Conservation (phyloP, 768 basidiomycete species). For the Lentinula boryana region DNA sequence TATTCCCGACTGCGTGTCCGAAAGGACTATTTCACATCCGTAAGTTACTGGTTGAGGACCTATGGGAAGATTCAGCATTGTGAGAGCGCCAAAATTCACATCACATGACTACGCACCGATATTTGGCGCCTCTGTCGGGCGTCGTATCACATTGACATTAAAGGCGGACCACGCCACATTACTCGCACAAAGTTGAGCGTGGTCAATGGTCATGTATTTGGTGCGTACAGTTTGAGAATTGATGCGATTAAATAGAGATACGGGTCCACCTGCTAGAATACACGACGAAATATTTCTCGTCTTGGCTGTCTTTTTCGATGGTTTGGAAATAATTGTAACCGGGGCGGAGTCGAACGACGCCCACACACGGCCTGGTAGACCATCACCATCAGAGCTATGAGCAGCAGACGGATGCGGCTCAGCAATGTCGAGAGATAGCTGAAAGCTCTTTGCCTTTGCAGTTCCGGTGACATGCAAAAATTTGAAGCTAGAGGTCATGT, state of each 20-base stretch:
- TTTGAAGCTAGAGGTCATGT: slow-evolving; percentile 86
- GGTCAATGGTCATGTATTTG: slow-evolving; percentile 94
- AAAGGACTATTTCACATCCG: slow-evolving; percentile 82
- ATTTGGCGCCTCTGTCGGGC: slow-evolving; percentile 57
- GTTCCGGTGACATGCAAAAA: slow-evolving; percentile 86
- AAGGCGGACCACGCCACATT: slow-evolving; percentile 93
- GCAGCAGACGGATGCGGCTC: slow-evolving; percentile 56
- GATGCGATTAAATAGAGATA: slow-evolving; percentile 93
- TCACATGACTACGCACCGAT: slow-evolving; percentile 65
- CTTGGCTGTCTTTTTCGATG: slow-evolving; percentile 95
- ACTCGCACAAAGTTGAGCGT: slow-evolving; percentile 78
- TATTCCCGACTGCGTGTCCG: slow-evolving; percentile 80
- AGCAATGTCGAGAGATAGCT: slow-evolving; percentile 78
- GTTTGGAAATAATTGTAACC: slow-evolving; percentile 93
- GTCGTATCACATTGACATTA: slow-evolving; percentile 83
- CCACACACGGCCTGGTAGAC: slow-evolving; percentile 68
- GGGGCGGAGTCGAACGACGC: slow-evolving; percentile 89
- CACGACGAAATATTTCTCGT: slow-evolving; percentile 89
- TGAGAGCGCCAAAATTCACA: slow-evolving; percentile 30
- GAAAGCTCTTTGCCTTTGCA: slow-evolving; percentile 86
- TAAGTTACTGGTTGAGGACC: slow-evolving; percentile 87
- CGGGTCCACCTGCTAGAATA: slow-evolving; percentile 83
- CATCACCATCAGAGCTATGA: slow-evolving; percentile 40
- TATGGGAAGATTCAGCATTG: slow-evolving; percentile 30
- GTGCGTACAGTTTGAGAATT: slow-evolving; percentile 96